Base-by-base conservation (phyloP, 371 early-diverging fungal species). In the Rhizopus microsporus region DNA sequence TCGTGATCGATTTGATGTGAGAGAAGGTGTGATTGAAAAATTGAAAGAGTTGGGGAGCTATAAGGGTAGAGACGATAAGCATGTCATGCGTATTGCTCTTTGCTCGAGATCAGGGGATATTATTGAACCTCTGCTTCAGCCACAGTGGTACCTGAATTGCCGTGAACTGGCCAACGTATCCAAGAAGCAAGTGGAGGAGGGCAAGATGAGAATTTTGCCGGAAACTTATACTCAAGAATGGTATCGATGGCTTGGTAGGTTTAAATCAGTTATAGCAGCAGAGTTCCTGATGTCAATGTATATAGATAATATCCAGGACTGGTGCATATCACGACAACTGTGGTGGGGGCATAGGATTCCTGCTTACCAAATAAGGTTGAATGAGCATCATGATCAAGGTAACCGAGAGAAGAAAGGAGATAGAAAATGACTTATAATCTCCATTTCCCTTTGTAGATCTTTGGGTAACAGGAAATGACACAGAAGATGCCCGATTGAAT, bases 321-420 rank as follows among this genome's bases (percentile, higher is more conserved):
- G 99, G 99, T 99, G 98, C 60, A 89, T 97, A 35, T 97, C 97
- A 8, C 85, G 99, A 46, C 99, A 99, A 74, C 74, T 99, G 47
- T 99, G 99, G 98, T 99, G 99, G 99, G 99, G 99, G 13, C 99
- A 99, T 68, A 86, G 93, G 48, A 91, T 99, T 57, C 99, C 99
- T n/a, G 97, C 98, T 3, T 99, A 97, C 77, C 84, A 82, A 32
- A 73, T 96, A 45, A 67, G 68, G 35, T 71, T 90, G 51, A 69
- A 72, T 39, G 79, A 12, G 33, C 30, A 31, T 15, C 15, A 29
- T 7, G 43, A 59, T 9, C 50, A 54, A 45, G 63, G 65, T 65
- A 51, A 60, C 30, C 12, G 9, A 32, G 10, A 15, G 10, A 23
- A 1, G 13, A 2, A 2, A 23, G 23, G 23, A 23, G 23, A 23